phyloP scores from a whole-genome alignment of 805 yeast species.

The Pichia californica region DNA sequence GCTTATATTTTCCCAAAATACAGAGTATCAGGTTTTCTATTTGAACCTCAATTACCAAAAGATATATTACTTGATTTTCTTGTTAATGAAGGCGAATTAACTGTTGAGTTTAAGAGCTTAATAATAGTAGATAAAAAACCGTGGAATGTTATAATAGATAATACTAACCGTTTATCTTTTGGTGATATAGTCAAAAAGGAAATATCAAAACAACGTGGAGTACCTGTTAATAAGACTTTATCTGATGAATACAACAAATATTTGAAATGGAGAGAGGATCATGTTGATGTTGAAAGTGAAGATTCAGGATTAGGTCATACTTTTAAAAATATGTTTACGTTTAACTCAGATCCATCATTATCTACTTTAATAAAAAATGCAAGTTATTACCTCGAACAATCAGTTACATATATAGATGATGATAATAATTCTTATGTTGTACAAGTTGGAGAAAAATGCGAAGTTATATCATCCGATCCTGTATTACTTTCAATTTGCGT shows the following conservation, averaged over 20 bases:
- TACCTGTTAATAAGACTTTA: conserved; percentile 34
- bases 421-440: conserved; percentile 40
- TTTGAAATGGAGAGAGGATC: conserved; percentile 25
- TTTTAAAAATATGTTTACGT: conserved; percentile 21
- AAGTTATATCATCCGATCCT: conserved; percentile 64
- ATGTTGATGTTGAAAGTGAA: conserved; percentile 4
- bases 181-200: conserved; percentile 53
- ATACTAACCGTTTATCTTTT: conserved; percentile 40
- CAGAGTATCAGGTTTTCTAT: conserved; percentile 30
- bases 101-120: conserved; percentile 52
- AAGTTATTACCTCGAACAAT: conserved; percentile 51
- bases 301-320: conserved; percentile 17
- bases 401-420: conserved; percentile 50
- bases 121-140: conserved; percentile 48
- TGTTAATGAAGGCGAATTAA: conserved; percentile 54
- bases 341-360: conserved; percentile 25
- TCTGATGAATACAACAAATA: conserved; percentile 33
- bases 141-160: conserved; percentile 50
- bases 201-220: conserved; percentile 39
- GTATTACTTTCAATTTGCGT: conserved; percentile 54
- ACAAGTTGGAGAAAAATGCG: conserved; percentile 51
- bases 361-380: conserved; percentile 33
- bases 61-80: conserved; percentile 50
- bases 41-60: conserved; percentile 43
- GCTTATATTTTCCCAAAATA: conserved; percentile 53